Evolutionary conservation across 208 protist species (phyloP).

Genomic region (Wallacemonas rigidus): DNA sequence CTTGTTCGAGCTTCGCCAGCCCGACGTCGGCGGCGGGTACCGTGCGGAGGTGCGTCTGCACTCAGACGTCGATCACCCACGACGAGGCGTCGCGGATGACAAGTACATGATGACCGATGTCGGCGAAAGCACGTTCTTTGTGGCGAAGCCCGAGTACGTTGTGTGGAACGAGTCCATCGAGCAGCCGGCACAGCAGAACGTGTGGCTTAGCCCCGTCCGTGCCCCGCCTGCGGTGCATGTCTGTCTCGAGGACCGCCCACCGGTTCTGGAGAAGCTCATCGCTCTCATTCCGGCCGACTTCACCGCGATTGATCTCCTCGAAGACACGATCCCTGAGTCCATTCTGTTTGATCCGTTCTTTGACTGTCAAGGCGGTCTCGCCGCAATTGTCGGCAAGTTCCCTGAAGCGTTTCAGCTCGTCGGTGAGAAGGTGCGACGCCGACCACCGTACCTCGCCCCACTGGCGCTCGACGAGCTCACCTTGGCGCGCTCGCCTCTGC

Average conservation of each 20-base stretch:
- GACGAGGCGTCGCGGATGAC: conserved; percentile 66
- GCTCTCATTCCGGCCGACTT: conserved; percentile 70
- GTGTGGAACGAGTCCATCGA: conserved; percentile 71
- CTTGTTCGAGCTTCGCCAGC: conserved; percentile 66
- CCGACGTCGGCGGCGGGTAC: conserved; percentile 24
- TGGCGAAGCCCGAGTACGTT: conserved; percentile 76
- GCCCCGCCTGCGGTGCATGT: conserved; percentile 81
- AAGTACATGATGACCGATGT: conserved; percentile 89
- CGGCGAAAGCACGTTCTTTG: conserved; percentile 68
- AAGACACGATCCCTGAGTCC: conserved; percentile 80
- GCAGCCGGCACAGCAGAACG: conserved; percentile 30
- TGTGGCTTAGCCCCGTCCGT: conserved; percentile 45
- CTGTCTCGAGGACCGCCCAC: conserved; percentile 76
- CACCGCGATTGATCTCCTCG: conserved; percentile 58
- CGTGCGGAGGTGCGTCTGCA: conserved; percentile 66
- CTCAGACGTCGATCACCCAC: conserved; percentile 73
- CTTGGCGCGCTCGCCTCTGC: conserved; percentile 68
- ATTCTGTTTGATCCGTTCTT: conserved; percentile 91
- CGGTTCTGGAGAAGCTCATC: conserved; percentile 78
- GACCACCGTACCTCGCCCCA: conserved; percentile 71
- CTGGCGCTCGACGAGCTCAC: conserved; percentile 75
- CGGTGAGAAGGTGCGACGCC: conserved; percentile 60
- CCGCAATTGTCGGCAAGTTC: conserved; percentile 80
- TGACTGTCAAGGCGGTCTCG: conserved; percentile 87
- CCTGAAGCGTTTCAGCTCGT: conserved; percentile 87